phyloP scores from a whole-genome alignment of 2,329 filamentous ascomycete species.

The Colletotrichum filicis region DNA sequence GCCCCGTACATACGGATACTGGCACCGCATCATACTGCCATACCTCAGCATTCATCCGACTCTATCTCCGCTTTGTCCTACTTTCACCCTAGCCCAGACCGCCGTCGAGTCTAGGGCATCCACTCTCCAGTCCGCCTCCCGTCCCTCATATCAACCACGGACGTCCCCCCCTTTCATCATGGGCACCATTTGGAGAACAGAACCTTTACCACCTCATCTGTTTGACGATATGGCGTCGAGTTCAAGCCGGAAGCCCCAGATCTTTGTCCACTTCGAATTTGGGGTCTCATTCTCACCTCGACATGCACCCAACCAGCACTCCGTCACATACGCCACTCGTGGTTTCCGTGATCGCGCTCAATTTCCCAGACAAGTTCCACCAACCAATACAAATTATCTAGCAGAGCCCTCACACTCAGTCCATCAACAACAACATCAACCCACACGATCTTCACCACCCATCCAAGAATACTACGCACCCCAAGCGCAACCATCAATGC shows the following conservation, averaged over 20 bases:
- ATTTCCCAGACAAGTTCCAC: constrained; percentile 58
- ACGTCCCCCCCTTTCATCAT: constrained; percentile 35
- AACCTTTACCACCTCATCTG: constrained; percentile 38
- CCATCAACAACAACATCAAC: constrained; percentile 27
- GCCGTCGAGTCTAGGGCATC: constrained; percentile 20
- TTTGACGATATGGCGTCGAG: constrained; percentile 40
- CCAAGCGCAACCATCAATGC: constrained; percentile 23
- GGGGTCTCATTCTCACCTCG: constrained; percentile 61
- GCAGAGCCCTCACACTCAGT: constrained; percentile 12
- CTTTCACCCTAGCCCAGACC: constrained; percentile 24
- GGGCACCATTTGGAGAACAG: constrained; percentile 36
- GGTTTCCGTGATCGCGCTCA: constrained; percentile 53
- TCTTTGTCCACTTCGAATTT: constrained; percentile 64
- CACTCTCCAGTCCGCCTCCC: constrained; percentile 12
- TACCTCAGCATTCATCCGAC: constrained; percentile 19
- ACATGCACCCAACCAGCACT: constrained; percentile 54
- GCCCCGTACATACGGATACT: constrained; percentile 19
- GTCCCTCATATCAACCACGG: constrained; percentile 26
- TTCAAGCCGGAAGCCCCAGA: constrained; percentile 49
- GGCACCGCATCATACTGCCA: constrained; percentile 1
- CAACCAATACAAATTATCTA: constrained; percentile 58
- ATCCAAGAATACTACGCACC: constrained; percentile 37
- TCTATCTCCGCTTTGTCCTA: constrained; percentile 33
- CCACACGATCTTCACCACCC: constrained; percentile 28
- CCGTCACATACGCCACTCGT: constrained; percentile 59